These are phyloP conservation scores for Tolypocladium capitatum DNA, from an alignment of 2,329 filamentous ascomycete genomes.

Conservation along the genomic window DNA sequence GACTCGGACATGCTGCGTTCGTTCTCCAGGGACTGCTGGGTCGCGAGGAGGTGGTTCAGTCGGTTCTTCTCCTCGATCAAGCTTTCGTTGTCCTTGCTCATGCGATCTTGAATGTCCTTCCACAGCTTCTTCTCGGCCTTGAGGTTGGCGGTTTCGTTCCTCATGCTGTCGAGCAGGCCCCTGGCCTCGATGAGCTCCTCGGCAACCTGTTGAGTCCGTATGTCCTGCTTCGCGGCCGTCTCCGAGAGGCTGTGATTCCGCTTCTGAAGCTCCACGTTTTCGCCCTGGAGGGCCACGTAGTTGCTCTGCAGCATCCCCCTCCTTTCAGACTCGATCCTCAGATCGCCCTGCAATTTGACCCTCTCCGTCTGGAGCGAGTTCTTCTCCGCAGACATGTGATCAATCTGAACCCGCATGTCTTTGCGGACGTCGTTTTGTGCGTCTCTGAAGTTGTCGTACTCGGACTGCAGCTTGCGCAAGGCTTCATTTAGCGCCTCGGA, in stretches of 20 bases:
- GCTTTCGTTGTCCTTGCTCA: conserved; percentile 77
- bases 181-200: conserved; percentile 85
- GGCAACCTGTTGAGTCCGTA: conserved; percentile 79
- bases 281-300: conserved; percentile 66
- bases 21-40: conserved; percentile 79
- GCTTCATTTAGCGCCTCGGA: conserved; percentile 56
- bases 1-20: conserved; percentile 78
- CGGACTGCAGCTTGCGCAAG: conserved; percentile 73
- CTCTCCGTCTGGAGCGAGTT: conserved; percentile 70
- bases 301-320: conserved; percentile 85
- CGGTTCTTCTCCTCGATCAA: conserved; percentile 74
- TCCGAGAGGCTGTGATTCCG: conserved; percentile 66
- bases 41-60: conserved; percentile 69
- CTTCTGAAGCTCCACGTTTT: conserved; percentile 80
- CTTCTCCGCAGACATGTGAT: conserved; percentile 71
- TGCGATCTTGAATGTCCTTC: conserved; percentile 82
- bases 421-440: conserved; percentile 72
- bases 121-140: conserved; percentile 91
- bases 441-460: conserved; percentile 81
- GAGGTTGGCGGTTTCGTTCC: conserved; percentile 81
- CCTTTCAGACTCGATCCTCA: conserved; percentile 68
- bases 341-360: conserved; percentile 65
- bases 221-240: conserved; percentile 75
- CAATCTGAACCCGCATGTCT: conserved; percentile 72
- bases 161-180: conserved; percentile 70